Base-by-base conservation (phyloP, 345 rosid genomes). In the Citrus australasica region DNA sequence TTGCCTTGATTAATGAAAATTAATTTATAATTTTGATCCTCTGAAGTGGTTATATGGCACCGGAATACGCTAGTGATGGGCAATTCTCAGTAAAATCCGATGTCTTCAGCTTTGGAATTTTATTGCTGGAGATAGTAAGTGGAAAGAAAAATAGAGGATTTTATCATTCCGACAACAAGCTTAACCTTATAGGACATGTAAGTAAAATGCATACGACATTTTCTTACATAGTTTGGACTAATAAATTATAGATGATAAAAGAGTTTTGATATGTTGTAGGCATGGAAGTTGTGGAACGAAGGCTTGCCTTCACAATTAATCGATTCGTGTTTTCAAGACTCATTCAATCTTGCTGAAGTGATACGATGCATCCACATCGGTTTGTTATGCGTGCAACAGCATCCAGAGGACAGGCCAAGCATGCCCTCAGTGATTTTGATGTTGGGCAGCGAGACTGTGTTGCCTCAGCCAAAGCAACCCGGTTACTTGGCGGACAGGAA, bases 91-190 rank as follows among this genome's bases (percentile, higher is more conserved):
- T 77, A 5, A 87, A 87, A 76, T 87, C 88, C 0, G 85, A 87
- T 79, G 86, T 85, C n/a, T 85, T 87, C 24, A 85, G 87, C 76
- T 85, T 81, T 21, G 89, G 88, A 7, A 75, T 84, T 28, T 66
- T 87, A 17, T 13, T 87, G 71, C 66, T 84, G 46, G 89, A 85
- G 74, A 84, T 83, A 13, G 13, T 87, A 5, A 84, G 81, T 25
- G 87, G 89, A 17, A 76, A 60, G 69, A 83, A 77, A 67, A 87
- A 60, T 42, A 82, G 77, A 63, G 82, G 87, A 3, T 69, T 87
- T 17, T 81, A 76, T 61, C 83, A 81, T 51, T 78, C 77, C 7
- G 69, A 78, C 30, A 69, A 78, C n/a, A 71, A 46, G 55, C 72
- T 33, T 14, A 79, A 70, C 40, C 76, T 84, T 51, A 77, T 82